Percentiles rank a stretch among this genome's conserved stretches.
phyloP scores from a whole-genome alignment of 2,329 filamentous ascomycete genomes.

The Penicillium sp. region DNA sequence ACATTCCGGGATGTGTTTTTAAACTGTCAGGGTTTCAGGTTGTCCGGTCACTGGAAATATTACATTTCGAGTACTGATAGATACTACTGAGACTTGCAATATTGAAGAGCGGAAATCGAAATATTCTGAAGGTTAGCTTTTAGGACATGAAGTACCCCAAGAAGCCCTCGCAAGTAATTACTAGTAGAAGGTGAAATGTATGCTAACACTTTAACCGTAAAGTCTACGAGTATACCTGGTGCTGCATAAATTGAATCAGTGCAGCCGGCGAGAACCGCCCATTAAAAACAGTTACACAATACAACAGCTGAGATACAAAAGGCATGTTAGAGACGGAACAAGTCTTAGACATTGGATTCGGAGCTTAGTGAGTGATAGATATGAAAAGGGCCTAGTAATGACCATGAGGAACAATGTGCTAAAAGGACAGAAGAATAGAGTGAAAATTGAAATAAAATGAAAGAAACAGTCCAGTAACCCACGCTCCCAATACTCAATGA shows the following conservation, averaged over 20 bases:
- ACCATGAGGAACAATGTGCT: slow-evolving; percentile 29
- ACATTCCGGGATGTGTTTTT: too few species aligned
- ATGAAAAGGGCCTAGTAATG: slow-evolving; percentile 25
- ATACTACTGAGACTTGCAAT: too few species aligned
- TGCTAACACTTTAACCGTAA: too few species aligned
- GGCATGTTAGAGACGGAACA: neutral
- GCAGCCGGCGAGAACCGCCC: neutral
- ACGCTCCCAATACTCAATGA: slow-evolving; percentile 31
- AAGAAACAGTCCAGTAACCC: slow-evolving; percentile 23
- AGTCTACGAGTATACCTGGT: too few species aligned
- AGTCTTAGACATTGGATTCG: slow-evolving; percentile 14
- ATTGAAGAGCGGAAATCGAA: too few species aligned
- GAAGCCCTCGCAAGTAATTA: too few species aligned
- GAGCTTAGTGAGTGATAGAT: slow-evolving; percentile 16
- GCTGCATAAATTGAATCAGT: neutral
- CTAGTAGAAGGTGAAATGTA: too few species aligned
- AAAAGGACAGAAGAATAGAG: slow-evolving; percentile 23
- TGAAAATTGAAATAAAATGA: slow-evolving; percentile 22
- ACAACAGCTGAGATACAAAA: neutral
- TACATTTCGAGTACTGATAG: too few species aligned
- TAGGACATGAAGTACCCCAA: too few species aligned
- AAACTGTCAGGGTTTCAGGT: too few species aligned
- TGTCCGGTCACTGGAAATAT: too few species aligned
- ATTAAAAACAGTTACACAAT: neutral
- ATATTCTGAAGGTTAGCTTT: too few species aligned